These are phyloP conservation scores for Globisporangium solare DNA, from an alignment of 352 stramenopile species.

Conservation along the genomic window DNA sequence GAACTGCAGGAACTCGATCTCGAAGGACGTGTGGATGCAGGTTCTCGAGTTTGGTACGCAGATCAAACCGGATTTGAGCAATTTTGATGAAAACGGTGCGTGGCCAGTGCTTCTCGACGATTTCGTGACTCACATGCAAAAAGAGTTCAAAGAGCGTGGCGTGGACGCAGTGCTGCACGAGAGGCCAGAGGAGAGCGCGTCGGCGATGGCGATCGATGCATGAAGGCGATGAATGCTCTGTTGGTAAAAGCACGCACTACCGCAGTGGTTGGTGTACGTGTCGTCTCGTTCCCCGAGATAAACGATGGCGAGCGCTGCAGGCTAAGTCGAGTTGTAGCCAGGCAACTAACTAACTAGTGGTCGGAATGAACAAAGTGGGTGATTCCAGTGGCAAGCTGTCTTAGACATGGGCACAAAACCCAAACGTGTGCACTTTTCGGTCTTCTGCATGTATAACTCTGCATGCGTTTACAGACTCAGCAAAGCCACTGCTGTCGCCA, in stretches of 20 bases:
- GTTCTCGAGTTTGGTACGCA: constrained; percentile 78
- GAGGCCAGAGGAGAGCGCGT: constrained; percentile 21
- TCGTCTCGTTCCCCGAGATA: too few species aligned
- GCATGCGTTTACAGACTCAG: neutral
- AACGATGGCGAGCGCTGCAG: too few species aligned
- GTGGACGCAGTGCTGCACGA: constrained; percentile 38
- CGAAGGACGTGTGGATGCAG: constrained; percentile 84
- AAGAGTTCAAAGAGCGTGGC: constrained; percentile 40
- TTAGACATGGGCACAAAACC: neutral
- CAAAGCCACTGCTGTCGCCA: neutral
- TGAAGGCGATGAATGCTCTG: constrained; percentile 15
- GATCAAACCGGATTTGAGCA: constrained; percentile 65
- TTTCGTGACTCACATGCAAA: constrained; percentile 67
- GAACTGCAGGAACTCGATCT: constrained; percentile 73
- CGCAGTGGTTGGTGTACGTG: too few species aligned
- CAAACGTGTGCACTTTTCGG: too few species aligned
- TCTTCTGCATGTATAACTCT: too few species aligned
- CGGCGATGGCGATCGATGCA: constrained; percentile 35
- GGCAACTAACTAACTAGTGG: too few species aligned
- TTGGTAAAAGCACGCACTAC: too few species aligned
- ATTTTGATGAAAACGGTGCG: constrained; percentile 85
- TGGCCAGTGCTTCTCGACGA: constrained; percentile 86
- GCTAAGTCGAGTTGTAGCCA: too few species aligned
- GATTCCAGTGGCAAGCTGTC: neutral
- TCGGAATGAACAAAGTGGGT: too few species aligned